A percentile compares a stretch with the other conserved stretches of the same genome.
Evolutionary conservation across 1,284 basidiomycete genomes (phyloP).

Genomic region (Papiliotrema flavescens): DNA sequence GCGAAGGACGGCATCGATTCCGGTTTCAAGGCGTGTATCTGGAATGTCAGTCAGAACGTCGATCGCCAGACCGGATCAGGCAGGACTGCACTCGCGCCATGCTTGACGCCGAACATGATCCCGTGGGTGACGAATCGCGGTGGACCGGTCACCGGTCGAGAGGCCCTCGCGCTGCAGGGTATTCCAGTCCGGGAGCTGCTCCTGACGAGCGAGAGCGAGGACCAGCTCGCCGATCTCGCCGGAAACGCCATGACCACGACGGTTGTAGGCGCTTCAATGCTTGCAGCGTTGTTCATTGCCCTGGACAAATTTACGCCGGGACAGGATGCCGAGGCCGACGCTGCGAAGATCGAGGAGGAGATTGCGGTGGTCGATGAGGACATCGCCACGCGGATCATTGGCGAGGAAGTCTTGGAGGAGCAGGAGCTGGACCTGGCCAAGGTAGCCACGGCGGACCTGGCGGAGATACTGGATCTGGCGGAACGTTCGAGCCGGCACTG

Average conservation of each 20-base stretch:
- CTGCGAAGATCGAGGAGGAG: slow-evolving; percentile 49
- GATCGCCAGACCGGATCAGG: slow-evolving; percentile 79
- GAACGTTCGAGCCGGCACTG: slow-evolving; percentile 73
- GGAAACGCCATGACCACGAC: slow-evolving; percentile 97
- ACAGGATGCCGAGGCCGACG: slow-evolving; percentile 52
- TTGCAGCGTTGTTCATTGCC: slow-evolving; percentile 71
- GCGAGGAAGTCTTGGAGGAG: slow-evolving; percentile 62
- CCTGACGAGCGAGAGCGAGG: slow-evolving; percentile 86
- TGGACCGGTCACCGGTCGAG: slow-evolving; percentile 90
- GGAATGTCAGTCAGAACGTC: slow-evolving; percentile 98
- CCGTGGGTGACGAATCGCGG: slow-evolving; percentile 93
- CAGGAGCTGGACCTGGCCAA: slow-evolving; percentile 67
- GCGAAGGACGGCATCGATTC: slow-evolving; percentile 77
- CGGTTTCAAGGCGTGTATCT: slow-evolving; percentile 86
- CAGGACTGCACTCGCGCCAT: slow-evolving; percentile 80
- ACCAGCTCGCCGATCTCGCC: slow-evolving; percentile 88
- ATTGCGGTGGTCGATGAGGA: slow-evolving; percentile 47
- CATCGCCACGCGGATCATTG: slow-evolving; percentile 60
- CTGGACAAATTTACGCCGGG: slow-evolving; percentile 64
- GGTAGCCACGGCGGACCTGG: slow-evolving; percentile 54
- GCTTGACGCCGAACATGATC: slow-evolving; percentile 93
- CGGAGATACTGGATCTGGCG: slow-evolving; percentile 63
- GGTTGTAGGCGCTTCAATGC: slow-evolving; percentile 85
- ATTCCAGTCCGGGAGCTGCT: slow-evolving; percentile 87
- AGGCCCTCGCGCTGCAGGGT: slow-evolving; percentile 89